Evolutionary conservation across 495 filamentous ascomycete genomes (phyloP).

Genomic region (Hypomontagnella submonticulosa): DNA sequence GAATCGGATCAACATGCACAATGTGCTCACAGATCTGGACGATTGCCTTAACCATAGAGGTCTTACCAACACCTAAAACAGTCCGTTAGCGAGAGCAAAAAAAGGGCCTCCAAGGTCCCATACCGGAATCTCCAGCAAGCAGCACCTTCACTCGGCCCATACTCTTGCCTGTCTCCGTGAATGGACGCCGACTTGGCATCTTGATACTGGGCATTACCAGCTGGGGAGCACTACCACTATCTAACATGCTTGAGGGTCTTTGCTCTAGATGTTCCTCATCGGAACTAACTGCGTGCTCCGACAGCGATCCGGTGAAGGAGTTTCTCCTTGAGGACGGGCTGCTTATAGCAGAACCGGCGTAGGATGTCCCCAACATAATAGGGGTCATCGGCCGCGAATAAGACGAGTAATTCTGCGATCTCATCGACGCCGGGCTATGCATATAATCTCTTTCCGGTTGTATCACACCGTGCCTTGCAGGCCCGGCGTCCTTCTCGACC

Average conservation of each 20-base stretch:
- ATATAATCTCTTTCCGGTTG: slow-evolving; percentile 34
- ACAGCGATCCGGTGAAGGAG: slow-evolving; percentile 59
- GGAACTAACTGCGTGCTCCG: slow-evolving; percentile 64
- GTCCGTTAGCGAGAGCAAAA: slow-evolving; percentile 15
- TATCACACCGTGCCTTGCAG: slow-evolving; percentile 13
- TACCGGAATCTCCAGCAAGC: slow-evolving; percentile 85
- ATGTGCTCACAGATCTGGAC: slow-evolving; percentile 96
- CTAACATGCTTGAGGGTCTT: slow-evolving; percentile 49
- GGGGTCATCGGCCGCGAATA: slow-evolving; percentile 67
- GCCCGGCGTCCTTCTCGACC: slow-evolving; percentile 34
- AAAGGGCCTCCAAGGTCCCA: slow-evolving; percentile 25
- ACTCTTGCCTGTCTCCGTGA: slow-evolving; percentile 85
- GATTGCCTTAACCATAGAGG: slow-evolving; percentile 90
- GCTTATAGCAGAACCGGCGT: slow-evolving; percentile 59
- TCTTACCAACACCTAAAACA: slow-evolving; percentile 73
- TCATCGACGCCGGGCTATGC: slow-evolving; percentile 48
- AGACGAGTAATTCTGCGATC: slow-evolving; percentile 43
- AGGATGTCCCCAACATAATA: slow-evolving; percentile 60
- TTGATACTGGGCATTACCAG: slow-evolving; percentile 97
- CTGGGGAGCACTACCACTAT: slow-evolving; percentile 76
- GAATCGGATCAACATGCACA: slow-evolving; percentile 89
- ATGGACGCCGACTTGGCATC: slow-evolving; percentile 93
- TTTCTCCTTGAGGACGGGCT: slow-evolving; percentile 66
- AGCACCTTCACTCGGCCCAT: slow-evolving; percentile 90
- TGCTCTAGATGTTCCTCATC: slow-evolving; percentile 61